These are phyloP conservation scores for Daldinia loculata DNA, from an alignment of 495 filamentous ascomycete species.

Conservation along the genomic window DNA sequence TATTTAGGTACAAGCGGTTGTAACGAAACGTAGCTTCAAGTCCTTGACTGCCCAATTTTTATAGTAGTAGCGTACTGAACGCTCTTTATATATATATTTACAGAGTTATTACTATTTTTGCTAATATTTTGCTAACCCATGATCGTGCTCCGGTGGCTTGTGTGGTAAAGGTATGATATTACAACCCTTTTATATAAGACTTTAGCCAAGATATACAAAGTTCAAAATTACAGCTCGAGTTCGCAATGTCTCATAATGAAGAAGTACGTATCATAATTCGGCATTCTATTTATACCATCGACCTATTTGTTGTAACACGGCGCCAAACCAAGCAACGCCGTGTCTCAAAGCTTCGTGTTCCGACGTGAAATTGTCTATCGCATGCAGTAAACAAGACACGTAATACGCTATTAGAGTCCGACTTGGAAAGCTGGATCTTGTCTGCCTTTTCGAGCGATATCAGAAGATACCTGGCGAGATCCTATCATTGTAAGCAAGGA, in stretches of 20 bases:
- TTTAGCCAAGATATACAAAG: background rate
- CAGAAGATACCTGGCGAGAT: too few relatives aligned
- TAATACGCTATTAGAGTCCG: background rate
- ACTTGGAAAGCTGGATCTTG: background rate
- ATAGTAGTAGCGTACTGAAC: too few relatives aligned
- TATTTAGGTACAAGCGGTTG: too few relatives aligned
- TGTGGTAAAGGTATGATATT: too few relatives aligned
- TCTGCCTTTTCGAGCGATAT: background rate
- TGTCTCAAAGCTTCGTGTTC: background rate
- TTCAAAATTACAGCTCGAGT: background rate
- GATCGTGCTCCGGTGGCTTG: too few relatives aligned
- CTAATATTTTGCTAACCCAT: too few relatives aligned
- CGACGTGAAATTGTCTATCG: background rate
- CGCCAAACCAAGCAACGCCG: background rate
- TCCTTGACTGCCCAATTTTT: too few relatives aligned
- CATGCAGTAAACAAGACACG: background rate
- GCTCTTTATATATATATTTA: too few relatives aligned
- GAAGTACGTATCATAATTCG: background rate
- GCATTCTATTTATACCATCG: background rate
- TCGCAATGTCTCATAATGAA: background rate
- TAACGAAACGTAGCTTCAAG: too few relatives aligned
- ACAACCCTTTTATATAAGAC: background rate
- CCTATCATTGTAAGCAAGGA: too few relatives aligned
- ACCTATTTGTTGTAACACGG: background rate
- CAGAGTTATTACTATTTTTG: too few relatives aligned